phyloP scores from a whole-genome alignment of 1,139 yeast genomes.

The Saccharomyces hybrid region DNA sequence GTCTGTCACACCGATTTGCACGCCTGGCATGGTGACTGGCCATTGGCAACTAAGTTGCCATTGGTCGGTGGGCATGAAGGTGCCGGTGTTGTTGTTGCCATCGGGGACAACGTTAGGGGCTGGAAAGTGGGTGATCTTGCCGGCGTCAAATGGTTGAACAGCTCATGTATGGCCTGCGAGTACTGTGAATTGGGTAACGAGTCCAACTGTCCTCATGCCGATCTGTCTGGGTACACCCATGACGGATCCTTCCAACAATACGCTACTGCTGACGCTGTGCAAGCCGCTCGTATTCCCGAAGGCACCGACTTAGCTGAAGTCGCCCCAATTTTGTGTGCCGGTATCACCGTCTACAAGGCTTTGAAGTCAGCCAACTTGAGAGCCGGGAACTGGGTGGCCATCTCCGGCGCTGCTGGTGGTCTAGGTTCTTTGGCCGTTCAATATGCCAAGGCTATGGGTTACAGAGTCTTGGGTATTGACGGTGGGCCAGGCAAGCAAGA shows the following conservation, averaged over 20 bases:
- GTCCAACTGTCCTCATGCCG: slow-evolving; percentile 53
- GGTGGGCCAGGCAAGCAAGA: too few relatives aligned
- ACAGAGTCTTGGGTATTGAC: too few relatives aligned
- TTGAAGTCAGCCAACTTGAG: too few relatives aligned
- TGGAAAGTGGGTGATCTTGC: slow-evolving; percentile 58
- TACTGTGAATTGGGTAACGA: slow-evolving; percentile 48
- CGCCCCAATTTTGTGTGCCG: slow-evolving; percentile 35
- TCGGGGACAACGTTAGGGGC: slow-evolving; percentile 50
- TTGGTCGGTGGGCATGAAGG: slow-evolving; percentile 67
- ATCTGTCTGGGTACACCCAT: slow-evolving; percentile 59
- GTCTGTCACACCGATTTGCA: slow-evolving; percentile 63
- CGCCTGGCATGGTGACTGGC: slow-evolving; percentile 67
- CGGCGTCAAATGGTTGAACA: slow-evolving; percentile 61
- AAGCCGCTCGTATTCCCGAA: slow-evolving; percentile 53
- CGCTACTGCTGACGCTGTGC: slow-evolving; percentile 61
- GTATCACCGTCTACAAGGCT: too few relatives aligned
- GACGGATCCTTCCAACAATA: slow-evolving; percentile 64
- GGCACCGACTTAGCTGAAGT: slow-evolving; percentile 52
- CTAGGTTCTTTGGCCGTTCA: too few relatives aligned
- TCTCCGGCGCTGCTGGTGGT: too few relatives aligned
- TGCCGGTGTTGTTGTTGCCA: slow-evolving; percentile 56
- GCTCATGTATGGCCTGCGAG: slow-evolving; percentile 56
- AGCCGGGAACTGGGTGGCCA: too few relatives aligned
- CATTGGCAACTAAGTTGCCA: slow-evolving; percentile 49
- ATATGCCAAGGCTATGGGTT: too few relatives aligned